A percentile compares a stretch with the other conserved stretches of the same genome.
Evolutionary conservation across 345 rosid species (phyloP).

Genomic region (Erucastrum elatum): DNA sequence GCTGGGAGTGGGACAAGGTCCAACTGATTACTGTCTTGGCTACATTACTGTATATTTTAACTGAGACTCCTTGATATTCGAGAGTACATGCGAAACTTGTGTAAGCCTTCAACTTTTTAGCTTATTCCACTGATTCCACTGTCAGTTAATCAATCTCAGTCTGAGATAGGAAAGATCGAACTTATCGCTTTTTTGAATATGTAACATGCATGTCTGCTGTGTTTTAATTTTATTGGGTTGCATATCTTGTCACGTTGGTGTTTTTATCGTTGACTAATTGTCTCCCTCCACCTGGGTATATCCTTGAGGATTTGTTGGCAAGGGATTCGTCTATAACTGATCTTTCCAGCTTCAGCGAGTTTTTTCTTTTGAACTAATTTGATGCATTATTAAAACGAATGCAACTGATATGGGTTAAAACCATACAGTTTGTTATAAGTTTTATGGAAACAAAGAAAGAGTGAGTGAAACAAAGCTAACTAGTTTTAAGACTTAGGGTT

Average conservation of each 20-base stretch:
- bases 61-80: background rate
- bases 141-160: background rate
- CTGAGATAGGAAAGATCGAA: background rate
- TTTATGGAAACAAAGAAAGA: no score
- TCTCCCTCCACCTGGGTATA: no score
- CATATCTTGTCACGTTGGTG: background rate
- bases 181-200: background rate
- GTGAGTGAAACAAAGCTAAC: no score
- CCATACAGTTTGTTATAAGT: no score
- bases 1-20: no score
- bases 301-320: no score
- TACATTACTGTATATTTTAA: no score
- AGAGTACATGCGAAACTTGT: background rate
- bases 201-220: background rate
- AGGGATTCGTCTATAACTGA: background rate
- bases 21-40: no score
- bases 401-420: no score
- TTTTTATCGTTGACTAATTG: background rate
- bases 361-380: no score
- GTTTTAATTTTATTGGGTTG: background rate
- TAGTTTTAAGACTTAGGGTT: no score
- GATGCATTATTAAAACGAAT: no score
- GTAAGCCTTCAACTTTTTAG: background rate
- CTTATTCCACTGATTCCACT: background rate
- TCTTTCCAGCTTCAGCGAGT: background rate